phyloP scores from a whole-genome alignment of 2,329 filamentous ascomycete species.

The Colletotrichum sublineola region DNA sequence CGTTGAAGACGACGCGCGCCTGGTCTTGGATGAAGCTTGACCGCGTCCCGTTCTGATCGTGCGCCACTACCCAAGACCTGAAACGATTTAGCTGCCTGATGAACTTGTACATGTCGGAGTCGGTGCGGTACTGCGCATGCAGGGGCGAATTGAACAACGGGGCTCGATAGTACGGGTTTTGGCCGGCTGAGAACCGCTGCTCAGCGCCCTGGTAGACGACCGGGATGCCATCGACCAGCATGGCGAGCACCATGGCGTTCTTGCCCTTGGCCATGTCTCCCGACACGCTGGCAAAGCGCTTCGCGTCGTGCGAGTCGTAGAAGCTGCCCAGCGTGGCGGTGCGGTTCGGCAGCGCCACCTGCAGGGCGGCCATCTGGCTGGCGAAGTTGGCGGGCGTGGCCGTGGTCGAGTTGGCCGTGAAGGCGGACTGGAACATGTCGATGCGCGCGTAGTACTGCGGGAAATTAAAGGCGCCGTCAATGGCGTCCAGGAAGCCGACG shows the following conservation, averaged over 20 bases:
- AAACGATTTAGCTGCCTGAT: background rate
- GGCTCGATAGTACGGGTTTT: conserved; percentile 2
- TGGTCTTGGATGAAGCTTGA: background rate
- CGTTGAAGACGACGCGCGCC: background rate
- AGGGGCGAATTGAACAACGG: background rate
- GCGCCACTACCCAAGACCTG: conserved; percentile 1
- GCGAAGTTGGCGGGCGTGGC: background rate
- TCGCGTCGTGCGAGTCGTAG: background rate
- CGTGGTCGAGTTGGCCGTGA: background rate
- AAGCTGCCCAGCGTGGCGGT: background rate
- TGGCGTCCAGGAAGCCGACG: background rate
- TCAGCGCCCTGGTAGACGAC: background rate
- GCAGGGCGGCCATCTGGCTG: background rate
- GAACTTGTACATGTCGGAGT: background rate
- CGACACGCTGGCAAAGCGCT: background rate
- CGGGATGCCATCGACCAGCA: background rate
- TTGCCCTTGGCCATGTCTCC: background rate
- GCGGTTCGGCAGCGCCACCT: background rate
- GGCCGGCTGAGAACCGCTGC: conserved; percentile 1
- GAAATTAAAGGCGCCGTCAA: background rate
- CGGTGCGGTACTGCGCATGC: background rate
- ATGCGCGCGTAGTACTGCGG: background rate
- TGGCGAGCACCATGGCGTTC: background rate
- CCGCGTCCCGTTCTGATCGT: background rate
- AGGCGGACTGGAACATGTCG: background rate